These are phyloP conservation scores for Streptanthus diversifolius DNA, from an alignment of 345 rosid genomes.

Conservation along the genomic window DNA sequence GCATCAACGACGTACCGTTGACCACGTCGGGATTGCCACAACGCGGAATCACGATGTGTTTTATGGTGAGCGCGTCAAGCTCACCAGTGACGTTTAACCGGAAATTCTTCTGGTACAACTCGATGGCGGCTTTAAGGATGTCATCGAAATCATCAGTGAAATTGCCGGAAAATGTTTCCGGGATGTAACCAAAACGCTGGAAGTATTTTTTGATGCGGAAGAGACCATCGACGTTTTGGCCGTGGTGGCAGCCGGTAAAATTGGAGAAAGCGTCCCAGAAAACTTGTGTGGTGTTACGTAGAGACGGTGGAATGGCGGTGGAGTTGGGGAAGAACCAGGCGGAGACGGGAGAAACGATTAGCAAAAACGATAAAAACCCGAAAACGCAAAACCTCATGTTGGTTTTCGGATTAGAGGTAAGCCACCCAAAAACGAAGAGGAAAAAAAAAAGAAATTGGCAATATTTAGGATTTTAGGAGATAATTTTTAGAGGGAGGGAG, in stretches of 20 bases:
- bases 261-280: slow-evolving; percentile 36
- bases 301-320: slow-evolving; percentile 28
- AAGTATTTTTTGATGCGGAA: slow-evolving; percentile 31
- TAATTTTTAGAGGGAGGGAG: slow-evolving; percentile 30
- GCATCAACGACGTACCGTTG: slow-evolving; percentile 80
- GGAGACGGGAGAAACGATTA: slow-evolving; percentile 22
- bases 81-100: slow-evolving; percentile 65
- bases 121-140: slow-evolving; percentile 53
- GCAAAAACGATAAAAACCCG: slow-evolving; percentile 18
- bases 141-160: slow-evolving; percentile 74
- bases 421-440: slow-evolving; percentile 15
- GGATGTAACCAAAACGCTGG: slow-evolving; percentile 39
- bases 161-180: slow-evolving; percentile 33
- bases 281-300: slow-evolving; percentile 30
- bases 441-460: background rate
- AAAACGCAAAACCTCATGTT: slow-evolving; percentile 37
- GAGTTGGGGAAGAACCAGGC: slow-evolving; percentile 40
- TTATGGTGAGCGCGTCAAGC: slow-evolving; percentile 59
- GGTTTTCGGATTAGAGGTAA: slow-evolving; percentile 27
- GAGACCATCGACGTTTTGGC: slow-evolving; percentile 34
- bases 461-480: slow-evolving; percentile 39
- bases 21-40: slow-evolving; percentile 89
- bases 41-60: slow-evolving; percentile 61
- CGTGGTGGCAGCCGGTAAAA: slow-evolving; percentile 37
- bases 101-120: slow-evolving; percentile 70